A percentile compares a stretch with the other conserved stretches of the same genome.
Evolutionary conservation across 1,284 basidiomycete genomes (phyloP).

Genomic region (Pascua guehoae): DNA sequence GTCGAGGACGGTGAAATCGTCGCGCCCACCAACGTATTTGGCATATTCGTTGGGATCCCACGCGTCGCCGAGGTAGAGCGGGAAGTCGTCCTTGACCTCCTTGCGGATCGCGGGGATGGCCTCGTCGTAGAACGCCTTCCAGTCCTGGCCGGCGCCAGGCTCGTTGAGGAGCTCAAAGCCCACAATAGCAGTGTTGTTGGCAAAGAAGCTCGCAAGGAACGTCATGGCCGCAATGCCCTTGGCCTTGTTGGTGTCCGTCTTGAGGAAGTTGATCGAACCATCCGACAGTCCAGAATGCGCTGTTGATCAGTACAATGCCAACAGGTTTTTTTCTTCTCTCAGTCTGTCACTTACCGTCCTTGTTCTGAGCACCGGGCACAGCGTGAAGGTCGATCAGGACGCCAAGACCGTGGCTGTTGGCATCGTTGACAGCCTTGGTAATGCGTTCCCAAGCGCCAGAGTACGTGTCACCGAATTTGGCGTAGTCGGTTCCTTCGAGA

Average conservation of each 20-base stretch:
- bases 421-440: slow-evolving; percentile 61
- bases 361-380: slow-evolving; percentile 52
- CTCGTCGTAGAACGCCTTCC: slow-evolving; percentile 65
- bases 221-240: slow-evolving; percentile 53
- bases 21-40: slow-evolving; percentile 52
- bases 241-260: slow-evolving; percentile 55
- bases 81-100: slow-evolving; percentile 56
- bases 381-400: slow-evolving; percentile 62
- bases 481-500: slow-evolving; percentile 68
- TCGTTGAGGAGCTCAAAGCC: slow-evolving; percentile 84
- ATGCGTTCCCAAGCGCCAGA: slow-evolving; percentile 69
- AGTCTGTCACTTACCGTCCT: slow-evolving; percentile 41
- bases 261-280: slow-evolving; percentile 48
- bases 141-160: slow-evolving; percentile 57
- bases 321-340: too few relatives aligned
- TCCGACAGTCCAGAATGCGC: slow-evolving; percentile 42
- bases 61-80: slow-evolving; percentile 71
- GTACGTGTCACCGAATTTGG: slow-evolving; percentile 59
- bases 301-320: too few relatives aligned
- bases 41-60: slow-evolving; percentile 72
- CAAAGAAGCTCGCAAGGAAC: slow-evolving; percentile 52
- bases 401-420: slow-evolving; percentile 62
- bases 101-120: slow-evolving; percentile 59
- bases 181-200: slow-evolving; percentile 62
- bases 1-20: slow-evolving; percentile 64